Conservation (phyloP, 352 stramenopile species). For the Thalassiosira ordinaria region DNA sequence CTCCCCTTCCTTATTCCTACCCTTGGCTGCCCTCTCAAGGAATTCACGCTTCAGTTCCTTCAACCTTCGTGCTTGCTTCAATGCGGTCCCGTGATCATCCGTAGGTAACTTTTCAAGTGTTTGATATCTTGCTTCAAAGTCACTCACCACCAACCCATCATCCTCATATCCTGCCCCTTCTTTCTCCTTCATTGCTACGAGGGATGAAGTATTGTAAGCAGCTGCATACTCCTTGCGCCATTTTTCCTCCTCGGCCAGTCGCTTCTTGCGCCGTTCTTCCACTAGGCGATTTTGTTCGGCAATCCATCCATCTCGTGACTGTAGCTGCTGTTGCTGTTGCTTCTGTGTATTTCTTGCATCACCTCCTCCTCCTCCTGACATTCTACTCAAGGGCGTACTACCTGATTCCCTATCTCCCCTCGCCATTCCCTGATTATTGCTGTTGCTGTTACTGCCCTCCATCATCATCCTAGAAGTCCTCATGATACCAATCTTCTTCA, state of each 20-base stretch:
- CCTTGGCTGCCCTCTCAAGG: background rate
- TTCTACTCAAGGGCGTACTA: no score
- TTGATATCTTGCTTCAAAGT: constrained; percentile 8
- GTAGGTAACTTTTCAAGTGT: background rate
- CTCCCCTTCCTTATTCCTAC: constrained; percentile 5
- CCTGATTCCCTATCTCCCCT: no score
- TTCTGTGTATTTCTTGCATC: no score
- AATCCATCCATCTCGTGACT: background rate
- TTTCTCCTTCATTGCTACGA: background rate
- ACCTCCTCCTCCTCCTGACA: no score
- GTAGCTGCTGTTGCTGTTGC: background rate
- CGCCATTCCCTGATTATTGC: no score
- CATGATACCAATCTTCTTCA: constrained; percentile 40
- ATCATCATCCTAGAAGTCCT: background rate
- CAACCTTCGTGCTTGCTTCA: constrained; percentile 17
- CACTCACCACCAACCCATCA: background rate
- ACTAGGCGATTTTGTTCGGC: background rate
- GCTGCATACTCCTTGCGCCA: background rate
- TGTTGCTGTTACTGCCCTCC: no score
- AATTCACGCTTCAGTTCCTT: constrained; percentile 17
- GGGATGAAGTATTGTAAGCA: background rate
- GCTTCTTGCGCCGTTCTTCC: background rate
- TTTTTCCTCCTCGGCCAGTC: background rate
- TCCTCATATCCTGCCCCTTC: background rate
- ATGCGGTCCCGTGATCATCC: background rate